phyloP scores from a whole-genome alignment of 331 rosid species.

The Cydonia oblonga region DNA sequence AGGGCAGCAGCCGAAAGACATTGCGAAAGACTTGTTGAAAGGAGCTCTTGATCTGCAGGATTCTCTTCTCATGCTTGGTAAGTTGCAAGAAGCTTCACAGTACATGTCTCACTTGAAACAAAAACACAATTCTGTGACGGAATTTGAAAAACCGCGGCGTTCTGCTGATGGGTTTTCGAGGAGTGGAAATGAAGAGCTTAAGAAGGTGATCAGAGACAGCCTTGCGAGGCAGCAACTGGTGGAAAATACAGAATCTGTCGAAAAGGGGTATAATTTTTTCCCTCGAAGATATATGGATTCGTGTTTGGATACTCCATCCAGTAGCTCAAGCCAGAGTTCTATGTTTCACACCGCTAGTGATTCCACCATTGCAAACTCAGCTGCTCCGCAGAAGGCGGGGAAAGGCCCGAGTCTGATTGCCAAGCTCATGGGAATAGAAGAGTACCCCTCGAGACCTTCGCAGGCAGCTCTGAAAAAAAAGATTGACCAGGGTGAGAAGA shows the following conservation, averaged over 20 bases:
- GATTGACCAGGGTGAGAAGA: conserved; percentile 29
- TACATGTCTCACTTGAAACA: conserved; percentile 26
- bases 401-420: conserved; percentile 60
- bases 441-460: conserved; percentile 30
- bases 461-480: conserved; percentile 25
- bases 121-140: conserved; percentile 15
- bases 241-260: conserved; percentile 15
- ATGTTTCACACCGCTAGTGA: conserved; percentile 27
- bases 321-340: conserved; percentile 74
- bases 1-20: conserved; percentile 41
- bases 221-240: conserved; percentile 40
- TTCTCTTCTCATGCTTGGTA: conserved; percentile 48
- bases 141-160: conserved; percentile 32
- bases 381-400: conserved; percentile 16
- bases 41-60: conserved; percentile 65
- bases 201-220: conserved; percentile 65
- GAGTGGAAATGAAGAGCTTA: conserved; percentile 56
- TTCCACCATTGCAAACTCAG: conserved; percentile 41
- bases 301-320: conserved; percentile 40
- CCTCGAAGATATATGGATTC: conserved; percentile 21
- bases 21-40: conserved; percentile 66
- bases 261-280: conserved; percentile 9
- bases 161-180: conserved; percentile 42
- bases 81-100: conserved; percentile 62
- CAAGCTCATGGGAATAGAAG: conserved; percentile 84